A percentile compares a stretch with the other conserved stretches of the same genome.
Conservation (phyloP, 371 early-diverging fungal species). For the Mortierella sp. region DNA sequence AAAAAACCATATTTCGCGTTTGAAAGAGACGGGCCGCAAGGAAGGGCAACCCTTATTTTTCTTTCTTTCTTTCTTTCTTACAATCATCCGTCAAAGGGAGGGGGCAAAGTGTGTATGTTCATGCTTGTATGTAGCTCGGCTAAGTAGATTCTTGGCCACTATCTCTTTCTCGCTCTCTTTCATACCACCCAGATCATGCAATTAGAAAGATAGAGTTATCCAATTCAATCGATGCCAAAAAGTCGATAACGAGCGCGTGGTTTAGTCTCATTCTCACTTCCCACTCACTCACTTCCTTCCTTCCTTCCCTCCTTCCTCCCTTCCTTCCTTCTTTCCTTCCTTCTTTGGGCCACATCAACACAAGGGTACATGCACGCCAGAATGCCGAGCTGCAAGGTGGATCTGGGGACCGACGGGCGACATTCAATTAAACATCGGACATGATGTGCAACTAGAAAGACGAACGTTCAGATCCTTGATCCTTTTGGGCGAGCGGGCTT, state of each 20-base stretch:
- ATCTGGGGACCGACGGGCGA: no score
- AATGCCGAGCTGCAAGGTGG: background rate
- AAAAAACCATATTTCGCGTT: background rate
- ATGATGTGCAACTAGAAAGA: background rate
- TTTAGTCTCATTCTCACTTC: background rate
- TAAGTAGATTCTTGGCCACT: background rate
- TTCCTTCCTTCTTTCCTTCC: background rate
- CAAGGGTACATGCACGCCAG: background rate
- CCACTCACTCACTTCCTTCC: background rate
- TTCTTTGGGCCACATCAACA: background rate
- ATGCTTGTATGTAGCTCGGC: background rate
- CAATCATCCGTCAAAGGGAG: background rate
- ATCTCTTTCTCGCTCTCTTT: background rate
- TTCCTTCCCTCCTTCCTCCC: background rate
- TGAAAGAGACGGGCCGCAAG: background rate
- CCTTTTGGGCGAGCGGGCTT: background rate
- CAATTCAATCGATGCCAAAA: background rate
- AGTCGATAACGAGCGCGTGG: background rate
- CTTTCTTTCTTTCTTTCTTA: background rate
- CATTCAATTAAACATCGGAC: background rate
- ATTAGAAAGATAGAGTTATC: background rate
- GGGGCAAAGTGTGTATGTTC: background rate
- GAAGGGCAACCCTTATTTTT: background rate
- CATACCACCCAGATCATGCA: background rate
- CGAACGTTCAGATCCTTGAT: conserved; percentile 7